Evolutionary conservation across 2,329 filamentous ascomycete genomes (phyloP).

Genomic region (Cadophora luteo-olivacea): DNA sequence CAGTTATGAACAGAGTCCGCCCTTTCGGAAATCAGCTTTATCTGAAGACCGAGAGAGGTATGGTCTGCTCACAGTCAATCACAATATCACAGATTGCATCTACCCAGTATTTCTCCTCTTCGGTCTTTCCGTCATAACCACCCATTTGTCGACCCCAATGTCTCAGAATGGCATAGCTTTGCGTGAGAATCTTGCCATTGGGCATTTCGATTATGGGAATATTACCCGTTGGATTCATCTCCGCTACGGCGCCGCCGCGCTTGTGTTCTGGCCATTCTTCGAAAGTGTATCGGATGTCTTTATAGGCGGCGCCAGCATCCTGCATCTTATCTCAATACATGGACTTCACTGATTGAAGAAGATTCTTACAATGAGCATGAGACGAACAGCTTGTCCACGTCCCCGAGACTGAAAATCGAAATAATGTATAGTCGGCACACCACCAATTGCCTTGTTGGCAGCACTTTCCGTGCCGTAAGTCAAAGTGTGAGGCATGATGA

Average conservation of each 20-base stretch:
- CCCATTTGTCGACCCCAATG: constrained; percentile 42
- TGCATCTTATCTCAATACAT: constrained; percentile 2
- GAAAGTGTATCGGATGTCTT: constrained; percentile 43
- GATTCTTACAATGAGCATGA: constrained; percentile 34
- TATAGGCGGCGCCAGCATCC: constrained; percentile 44
- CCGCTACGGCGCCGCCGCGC: constrained; percentile 31
- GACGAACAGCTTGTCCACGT: constrained; percentile 43
- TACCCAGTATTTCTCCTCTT: constrained; percentile 45
- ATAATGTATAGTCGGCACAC: constrained; percentile 44
- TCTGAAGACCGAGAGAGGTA: not conserved
- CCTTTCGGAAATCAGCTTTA: constrained; percentile 28
- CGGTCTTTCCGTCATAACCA: constrained; percentile 42
- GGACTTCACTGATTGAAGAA: not conserved
- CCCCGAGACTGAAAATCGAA: constrained; percentile 44
- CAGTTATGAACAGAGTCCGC: constrained; percentile 42
- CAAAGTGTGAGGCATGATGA: constrained; percentile 25
- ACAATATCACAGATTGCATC: constrained; percentile 45
- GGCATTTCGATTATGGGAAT: constrained; percentile 42
- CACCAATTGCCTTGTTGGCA: constrained; percentile 44
- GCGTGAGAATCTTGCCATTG: constrained; percentile 43
- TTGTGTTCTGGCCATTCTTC: constrained; percentile 43
- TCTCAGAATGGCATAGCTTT: constrained; percentile 44
- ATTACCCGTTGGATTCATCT: constrained; percentile 40
- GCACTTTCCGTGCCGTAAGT: constrained; percentile 35
- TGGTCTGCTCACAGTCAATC: constrained; percentile 35